Evolutionary conservation across 1,284 basidiomycete species (phyloP), one percentile per base, ranked within the genome.

Genomic region (Mycena citricolor): DNA sequence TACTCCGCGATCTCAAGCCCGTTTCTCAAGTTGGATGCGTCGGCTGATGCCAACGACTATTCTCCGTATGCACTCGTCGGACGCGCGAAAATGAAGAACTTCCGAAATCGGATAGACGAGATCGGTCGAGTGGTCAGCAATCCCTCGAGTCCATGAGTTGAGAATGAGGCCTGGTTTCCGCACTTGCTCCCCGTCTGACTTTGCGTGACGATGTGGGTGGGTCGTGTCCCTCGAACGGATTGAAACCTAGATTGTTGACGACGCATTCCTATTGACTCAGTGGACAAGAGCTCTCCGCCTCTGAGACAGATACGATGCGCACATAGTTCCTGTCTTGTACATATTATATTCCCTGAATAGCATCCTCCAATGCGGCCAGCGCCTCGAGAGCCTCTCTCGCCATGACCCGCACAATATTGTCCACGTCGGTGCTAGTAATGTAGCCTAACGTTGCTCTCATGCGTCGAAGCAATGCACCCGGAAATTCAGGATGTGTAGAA

Each of bases 291-390:
- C 65, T 58, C 55, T 69, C 83, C 63, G 69, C 68, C 67, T 71
- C 70, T 84, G 81, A 79, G 87, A 90, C 87, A 90, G 88, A 90
- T 90, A 89, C 87, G 88, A 76, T 86, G 86, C 81, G 71, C 54
- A 90, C 74, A 90, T n/a, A n/a, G n/a, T 69, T 40, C 48, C 32
- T 41, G 50, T 34, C 23, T 37, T 42, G 44, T 37, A 23, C 42
- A 47, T 36, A 32, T 51, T 63, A 73, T 42, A 79, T 44, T 23
- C 76, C 76, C 31, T 81, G 31, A 44, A 61, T 62, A 30, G 76
- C 76, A 53, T 65, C 64, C 36, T 73, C 69, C 38, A 88, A 58
- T 54, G 78, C 68, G 36, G 71, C 65, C 31, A 89, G 57, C 20
- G 67, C 70, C 54, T 85, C 84, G 4, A 66, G 61, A 5, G 81